Conservation (phyloP, 208 protist species). For the Angomonas deanei region DNA sequence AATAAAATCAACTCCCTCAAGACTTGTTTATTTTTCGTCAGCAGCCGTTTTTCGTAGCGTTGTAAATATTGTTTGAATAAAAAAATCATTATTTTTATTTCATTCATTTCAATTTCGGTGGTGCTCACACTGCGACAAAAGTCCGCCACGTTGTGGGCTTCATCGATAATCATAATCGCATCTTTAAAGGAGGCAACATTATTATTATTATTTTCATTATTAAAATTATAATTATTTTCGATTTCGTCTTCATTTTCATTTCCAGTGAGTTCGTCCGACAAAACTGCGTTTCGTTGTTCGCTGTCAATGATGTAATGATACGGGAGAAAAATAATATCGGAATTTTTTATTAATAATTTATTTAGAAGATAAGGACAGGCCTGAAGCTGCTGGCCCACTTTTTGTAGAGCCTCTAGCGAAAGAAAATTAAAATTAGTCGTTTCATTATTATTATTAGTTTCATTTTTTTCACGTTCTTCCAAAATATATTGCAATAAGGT, state of each 20-base stretch:
- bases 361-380: constrained; percentile 81
- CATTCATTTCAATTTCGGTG: constrained; percentile 25
- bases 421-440: constrained; percentile 10
- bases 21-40: constrained; percentile 83
- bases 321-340: constrained; percentile 78
- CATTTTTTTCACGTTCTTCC: constrained; percentile 3
- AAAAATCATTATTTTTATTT: constrained; percentile 32
- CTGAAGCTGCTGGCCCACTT: constrained; percentile 39
- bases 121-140: constrained; percentile 83
- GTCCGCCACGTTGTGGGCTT: constrained; percentile 95
- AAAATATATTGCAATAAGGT: constrained; percentile 18
- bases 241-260: constrained; percentile 25
- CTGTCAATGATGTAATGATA: constrained; percentile 76
- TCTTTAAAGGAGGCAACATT: constrained; percentile 54
- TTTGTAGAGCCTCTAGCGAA: constrained; percentile 47
- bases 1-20: constrained; percentile 80
- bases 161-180: constrained; percentile 91
- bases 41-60: constrained; percentile 74
- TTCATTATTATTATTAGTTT: constrained; percentile 16
- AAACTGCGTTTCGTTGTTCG: constrained; percentile 48
- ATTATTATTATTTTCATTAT: not conserved
- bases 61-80: constrained; percentile 60
- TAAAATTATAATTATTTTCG: not conserved
- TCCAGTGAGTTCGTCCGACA: constrained; percentile 38
- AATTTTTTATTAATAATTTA: constrained; percentile 50